A percentile compares a stretch with the other conserved stretches of the same genome.
phyloP scores from a whole-genome alignment of 768 basidiomycete species.

The Kwoniella mangroviensis region DNA sequence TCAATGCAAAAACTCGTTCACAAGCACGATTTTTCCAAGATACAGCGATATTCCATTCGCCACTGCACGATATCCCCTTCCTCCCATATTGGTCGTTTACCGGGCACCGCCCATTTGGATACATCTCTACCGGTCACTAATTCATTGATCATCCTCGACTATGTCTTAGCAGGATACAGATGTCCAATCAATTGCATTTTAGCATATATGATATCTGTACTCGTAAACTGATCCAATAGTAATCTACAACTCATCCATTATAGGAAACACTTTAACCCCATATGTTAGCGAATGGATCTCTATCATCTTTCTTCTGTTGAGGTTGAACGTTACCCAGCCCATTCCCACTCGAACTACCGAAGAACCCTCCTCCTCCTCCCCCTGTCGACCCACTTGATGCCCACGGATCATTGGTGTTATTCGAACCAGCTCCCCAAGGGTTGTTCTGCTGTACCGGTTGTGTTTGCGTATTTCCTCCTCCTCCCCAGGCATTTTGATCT shows the following conservation, averaged over 20 bases:
- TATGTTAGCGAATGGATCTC: conserved; percentile 52
- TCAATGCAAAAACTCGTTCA: too few species aligned
- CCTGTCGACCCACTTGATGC: conserved; percentile 10
- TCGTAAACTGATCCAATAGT: not conserved
- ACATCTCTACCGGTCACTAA: too few species aligned
- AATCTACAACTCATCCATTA: not conserved
- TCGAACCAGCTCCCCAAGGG: conserved; percentile 25
- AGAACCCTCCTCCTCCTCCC: conserved; percentile 14
- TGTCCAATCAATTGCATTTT: not conserved
- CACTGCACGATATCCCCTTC: too few species aligned
- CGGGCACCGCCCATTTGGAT: too few species aligned
- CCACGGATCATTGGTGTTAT: conserved; percentile 30
- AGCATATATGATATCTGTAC: not conserved
- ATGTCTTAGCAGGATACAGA: too few species aligned
- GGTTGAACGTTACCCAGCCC: conserved; percentile 10
- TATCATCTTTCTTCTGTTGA: conserved; percentile 35
- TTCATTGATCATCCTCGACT: too few species aligned
- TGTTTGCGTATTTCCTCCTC: not conserved
- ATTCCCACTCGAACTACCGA: conserved; percentile 1
- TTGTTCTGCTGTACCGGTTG: conserved; percentile 7
- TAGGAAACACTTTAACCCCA: conserved; percentile 23
- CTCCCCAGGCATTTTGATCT: conserved; percentile 50
- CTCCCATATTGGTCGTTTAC: too few species aligned
- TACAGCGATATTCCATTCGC: too few species aligned
- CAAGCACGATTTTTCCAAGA: too few species aligned